Conservation (phyloP, 148 eudicot genomes). For the Chenopodium berlandieri region DNA sequence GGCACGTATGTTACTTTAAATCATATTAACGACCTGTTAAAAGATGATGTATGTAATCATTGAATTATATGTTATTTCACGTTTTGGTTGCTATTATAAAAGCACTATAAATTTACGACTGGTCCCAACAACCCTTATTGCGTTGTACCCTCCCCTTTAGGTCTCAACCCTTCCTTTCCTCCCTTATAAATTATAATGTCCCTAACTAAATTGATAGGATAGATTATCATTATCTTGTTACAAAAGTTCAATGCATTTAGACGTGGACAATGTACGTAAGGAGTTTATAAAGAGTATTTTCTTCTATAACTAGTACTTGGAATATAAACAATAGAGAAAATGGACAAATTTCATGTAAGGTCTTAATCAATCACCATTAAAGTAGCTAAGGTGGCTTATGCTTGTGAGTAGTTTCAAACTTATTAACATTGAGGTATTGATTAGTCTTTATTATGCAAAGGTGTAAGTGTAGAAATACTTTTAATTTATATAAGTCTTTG, state of each 20-base stretch:
- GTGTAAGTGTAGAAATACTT: too few species aligned
- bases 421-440: background rate
- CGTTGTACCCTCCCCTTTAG: too few species aligned
- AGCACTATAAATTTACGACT: background rate
- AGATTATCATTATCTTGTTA: background rate
- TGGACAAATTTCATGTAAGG: background rate
- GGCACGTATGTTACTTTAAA: background rate
- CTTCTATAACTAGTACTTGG: background rate
- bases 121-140: background rate
- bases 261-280: background rate
- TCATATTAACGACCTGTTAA: too few species aligned
- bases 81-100: background rate
- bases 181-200: too few species aligned
- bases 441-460: background rate
- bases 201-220: too few species aligned
- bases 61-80: too few species aligned
- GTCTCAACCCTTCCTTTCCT: background rate
- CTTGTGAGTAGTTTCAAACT: too few species aligned
- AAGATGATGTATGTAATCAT: too few species aligned
- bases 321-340: too few species aligned
- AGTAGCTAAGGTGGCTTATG: background rate
- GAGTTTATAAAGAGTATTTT: background rate
- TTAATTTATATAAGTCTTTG: background rate
- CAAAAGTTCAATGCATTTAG: background rate
- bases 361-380: background rate